A percentile compares a stretch with the other conserved stretches of the same genome.
phyloP scores from a whole-genome alignment of 345 rosid genomes.

The Euphorbia tirucalli region DNA sequence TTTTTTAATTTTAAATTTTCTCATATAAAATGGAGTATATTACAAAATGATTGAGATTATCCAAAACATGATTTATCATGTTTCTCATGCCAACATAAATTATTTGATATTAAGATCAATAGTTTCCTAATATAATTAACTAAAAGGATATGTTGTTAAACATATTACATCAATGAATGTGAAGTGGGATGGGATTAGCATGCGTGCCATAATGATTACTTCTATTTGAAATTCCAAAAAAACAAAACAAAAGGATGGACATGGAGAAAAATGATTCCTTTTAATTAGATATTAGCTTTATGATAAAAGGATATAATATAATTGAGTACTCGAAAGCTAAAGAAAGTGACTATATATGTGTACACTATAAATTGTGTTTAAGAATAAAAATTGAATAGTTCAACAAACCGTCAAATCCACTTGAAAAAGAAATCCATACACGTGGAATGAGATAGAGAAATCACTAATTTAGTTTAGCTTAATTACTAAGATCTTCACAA shows the following conservation, averaged over 20 bases:
- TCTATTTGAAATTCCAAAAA: neutral
- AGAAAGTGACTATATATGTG: neutral
- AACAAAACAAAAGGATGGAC: neutral
- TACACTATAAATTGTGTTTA: neutral
- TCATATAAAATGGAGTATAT: too few species aligned
- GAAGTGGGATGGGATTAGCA: slow-evolving; percentile 4
- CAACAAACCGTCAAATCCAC: neutral
- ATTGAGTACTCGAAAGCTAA: slow-evolving; percentile 7
- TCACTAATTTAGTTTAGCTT: neutral
- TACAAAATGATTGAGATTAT: too few species aligned
- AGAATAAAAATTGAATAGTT: neutral
- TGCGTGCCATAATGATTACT: neutral
- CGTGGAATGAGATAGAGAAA: neutral
- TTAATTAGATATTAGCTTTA: neutral
- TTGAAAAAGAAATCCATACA: neutral
- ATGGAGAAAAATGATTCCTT: neutral
- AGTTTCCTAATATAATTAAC: neutral
- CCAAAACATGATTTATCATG: too few species aligned
- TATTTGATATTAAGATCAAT: too few species aligned
- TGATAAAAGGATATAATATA: neutral
- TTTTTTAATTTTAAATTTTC: too few species aligned
- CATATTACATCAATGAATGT: neutral
- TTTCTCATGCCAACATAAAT: too few species aligned
- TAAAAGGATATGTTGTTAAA: neutral
- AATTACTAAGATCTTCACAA: neutral